Percentiles rank a stretch among this genome's conserved stretches.
phyloP scores from a whole-genome alignment of 306 rosid genomes.

The Leucaena leucocephala region DNA sequence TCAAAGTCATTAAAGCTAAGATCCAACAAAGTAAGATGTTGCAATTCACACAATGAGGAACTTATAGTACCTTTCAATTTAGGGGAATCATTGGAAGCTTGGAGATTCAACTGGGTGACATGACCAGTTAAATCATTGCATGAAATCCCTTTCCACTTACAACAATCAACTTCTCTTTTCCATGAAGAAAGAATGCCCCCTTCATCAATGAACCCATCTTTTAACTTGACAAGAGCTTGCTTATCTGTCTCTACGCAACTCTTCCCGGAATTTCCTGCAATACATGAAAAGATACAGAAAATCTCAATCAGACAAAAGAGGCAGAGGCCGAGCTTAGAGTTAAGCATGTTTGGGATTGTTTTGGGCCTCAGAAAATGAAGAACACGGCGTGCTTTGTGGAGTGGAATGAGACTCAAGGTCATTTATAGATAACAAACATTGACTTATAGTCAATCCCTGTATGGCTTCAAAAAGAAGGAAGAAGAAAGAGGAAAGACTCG shows the following conservation, averaged over 20 bases:
- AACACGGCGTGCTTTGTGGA: background rate
- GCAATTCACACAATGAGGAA: conserved; percentile 35
- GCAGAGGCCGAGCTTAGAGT: background rate
- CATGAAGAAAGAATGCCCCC: background rate
- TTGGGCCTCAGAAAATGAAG: background rate
- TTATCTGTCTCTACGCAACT: background rate
- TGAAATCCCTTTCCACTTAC: conserved; percentile 5
- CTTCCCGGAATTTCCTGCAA: background rate
- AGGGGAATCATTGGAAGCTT: background rate
- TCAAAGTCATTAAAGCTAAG: background rate
- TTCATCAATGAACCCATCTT: background rate
- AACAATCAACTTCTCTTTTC: conserved; percentile 9
- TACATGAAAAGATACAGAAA: background rate
- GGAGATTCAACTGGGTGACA: conserved; percentile 21
- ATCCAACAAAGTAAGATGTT: conserved; percentile 25
- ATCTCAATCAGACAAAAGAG: background rate
- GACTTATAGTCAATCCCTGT: background rate
- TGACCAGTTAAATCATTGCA: conserved; percentile 31
- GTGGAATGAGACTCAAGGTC: background rate
- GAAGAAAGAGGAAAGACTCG: too few species aligned
- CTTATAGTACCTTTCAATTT: conserved; percentile 6
- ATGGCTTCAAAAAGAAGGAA: background rate
- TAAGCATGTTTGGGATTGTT: background rate
- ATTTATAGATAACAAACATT: background rate
- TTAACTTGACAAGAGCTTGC: conserved; percentile 11